Evolutionary conservation across 768 basidiomycete genomes (phyloP), one percentile per base, ranked within the genome.

Genomic region (Rubroboletus pulcherrimus): DNA sequence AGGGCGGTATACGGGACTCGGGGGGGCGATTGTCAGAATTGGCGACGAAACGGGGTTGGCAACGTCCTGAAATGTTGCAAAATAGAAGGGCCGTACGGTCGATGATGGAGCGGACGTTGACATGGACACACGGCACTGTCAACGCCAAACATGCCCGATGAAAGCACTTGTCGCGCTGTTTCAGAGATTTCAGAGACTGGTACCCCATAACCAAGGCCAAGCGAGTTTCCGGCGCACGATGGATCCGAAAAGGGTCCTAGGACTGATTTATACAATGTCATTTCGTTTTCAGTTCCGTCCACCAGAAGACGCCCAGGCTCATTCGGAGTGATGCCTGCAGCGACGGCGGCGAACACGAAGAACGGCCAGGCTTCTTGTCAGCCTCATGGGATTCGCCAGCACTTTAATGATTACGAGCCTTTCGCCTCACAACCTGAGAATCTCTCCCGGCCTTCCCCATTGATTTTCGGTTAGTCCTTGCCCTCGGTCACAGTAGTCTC

Each of bases 361-460:
- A 35, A 41, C 38, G 43, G 24, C 41, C 0, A 42, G 12, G 2
- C 30, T n/a, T 39, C 47, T 46, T 7, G 52, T 54, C 62, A 63
- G 55, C 63, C 63, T 65, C 63, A 63, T 57, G 57, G 51, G 55
- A 59, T 62, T 55, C 63, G 49, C 55, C 51, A 29, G 26, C 7
- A 12, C 12, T 1, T 54, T 44, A 30, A 53, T 47, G 49, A 42
- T 50, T 59, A 30, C 19, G 38, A 11, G 31, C 31, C 24, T 29
- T 38, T 29, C 38, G 12, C 47, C 31, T 49, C 46, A 31, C 40
- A 5, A 46, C 47, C 55, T 21, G 38, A 49, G 43, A 43, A 49
- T 44, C 49, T 1, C n/a, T 7, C 41, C 45, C 47, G 29, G n/a
- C 19, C 37, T 19, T 24, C 31, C 9, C 30, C 26, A 49, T 50